Conservation (phyloP, 2,329 filamentous ascomycete species). For the Hysterium pulicare region DNA sequence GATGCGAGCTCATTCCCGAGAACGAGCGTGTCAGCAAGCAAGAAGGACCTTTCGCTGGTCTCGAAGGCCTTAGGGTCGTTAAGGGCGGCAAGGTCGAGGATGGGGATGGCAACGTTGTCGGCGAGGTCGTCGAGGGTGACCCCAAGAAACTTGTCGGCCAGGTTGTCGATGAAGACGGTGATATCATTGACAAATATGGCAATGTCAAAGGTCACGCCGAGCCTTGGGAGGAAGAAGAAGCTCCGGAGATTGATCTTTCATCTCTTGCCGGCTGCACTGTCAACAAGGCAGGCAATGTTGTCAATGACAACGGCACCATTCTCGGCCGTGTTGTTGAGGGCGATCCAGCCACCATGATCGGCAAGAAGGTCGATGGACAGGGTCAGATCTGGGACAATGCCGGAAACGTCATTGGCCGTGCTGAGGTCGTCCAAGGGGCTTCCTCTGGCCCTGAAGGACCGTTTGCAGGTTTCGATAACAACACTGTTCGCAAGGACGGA, state of each 20-base stretch:
- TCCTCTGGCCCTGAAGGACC: constrained; percentile 52
- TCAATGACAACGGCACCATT: constrained; percentile 57
- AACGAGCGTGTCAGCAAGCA: constrained; percentile 54
- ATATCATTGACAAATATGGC: constrained; percentile 74
- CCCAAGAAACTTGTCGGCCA: constrained; percentile 69
- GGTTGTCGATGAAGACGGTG: constrained; percentile 75
- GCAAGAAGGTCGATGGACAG: constrained; percentile 60
- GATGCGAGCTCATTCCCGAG: constrained; percentile 56
- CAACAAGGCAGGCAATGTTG: constrained; percentile 62
- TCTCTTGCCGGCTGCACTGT: constrained; percentile 59
- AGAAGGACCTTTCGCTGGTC: constrained; percentile 67
- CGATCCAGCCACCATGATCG: constrained; percentile 54
- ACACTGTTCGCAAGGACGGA: constrained; percentile 57
- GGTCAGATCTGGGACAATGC: constrained; percentile 63
- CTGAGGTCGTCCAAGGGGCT: constrained; percentile 54
- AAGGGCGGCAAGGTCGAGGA: constrained; percentile 73
- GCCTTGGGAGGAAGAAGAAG: constrained; percentile 52
- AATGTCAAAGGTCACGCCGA: constrained; percentile 59
- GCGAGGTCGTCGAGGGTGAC: constrained; percentile 68
- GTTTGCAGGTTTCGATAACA: constrained; percentile 58
- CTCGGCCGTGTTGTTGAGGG: constrained; percentile 58
- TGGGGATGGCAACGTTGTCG: constrained; percentile 73
- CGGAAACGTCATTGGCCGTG: constrained; percentile 59
- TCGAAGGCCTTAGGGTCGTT: constrained; percentile 61
- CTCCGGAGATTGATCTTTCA: constrained; percentile 53